Evolutionary conservation across 2,329 filamentous ascomycete genomes (phyloP).

Genomic region (Zymoseptoria tritici): DNA sequence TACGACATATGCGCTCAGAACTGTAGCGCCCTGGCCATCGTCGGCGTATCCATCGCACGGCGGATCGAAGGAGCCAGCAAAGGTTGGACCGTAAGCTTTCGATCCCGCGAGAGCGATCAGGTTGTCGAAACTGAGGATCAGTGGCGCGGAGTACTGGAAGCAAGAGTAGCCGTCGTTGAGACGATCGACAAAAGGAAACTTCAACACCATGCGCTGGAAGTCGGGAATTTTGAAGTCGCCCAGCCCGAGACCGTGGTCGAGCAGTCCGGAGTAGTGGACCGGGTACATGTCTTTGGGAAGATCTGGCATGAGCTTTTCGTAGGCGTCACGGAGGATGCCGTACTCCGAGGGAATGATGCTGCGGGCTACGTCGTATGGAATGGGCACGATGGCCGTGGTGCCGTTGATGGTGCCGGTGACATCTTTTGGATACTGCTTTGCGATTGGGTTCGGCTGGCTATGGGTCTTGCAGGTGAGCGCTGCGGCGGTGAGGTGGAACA

Average conservation of each 20-base stretch:
- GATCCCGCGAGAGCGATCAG: conserved; percentile 4
- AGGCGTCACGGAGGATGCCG: conserved; percentile 9
- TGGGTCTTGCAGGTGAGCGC: conserved; percentile 4
- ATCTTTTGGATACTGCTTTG: conserved; percentile 4
- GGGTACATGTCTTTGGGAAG: conserved; percentile 11
- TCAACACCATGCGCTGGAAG: conserved; percentile 6
- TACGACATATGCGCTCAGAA: conserved; percentile 3
- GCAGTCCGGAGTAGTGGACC: conserved; percentile 6
- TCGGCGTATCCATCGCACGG: conserved; percentile 9
- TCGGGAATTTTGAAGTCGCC: conserved; percentile 7
- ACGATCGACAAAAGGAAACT: conserved; percentile 10
- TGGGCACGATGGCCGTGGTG: conserved; percentile 13
- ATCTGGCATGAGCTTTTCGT: conserved; percentile 6
- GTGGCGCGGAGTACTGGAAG: conserved; percentile 7
- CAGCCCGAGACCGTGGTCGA: conserved; percentile 8
- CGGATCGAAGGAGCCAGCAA: conserved; percentile 8
- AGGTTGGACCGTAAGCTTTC: conserved; percentile 1
- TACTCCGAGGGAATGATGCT: conserved; percentile 10
- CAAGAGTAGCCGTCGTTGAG: conserved; percentile 11
- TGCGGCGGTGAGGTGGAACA: background rate
- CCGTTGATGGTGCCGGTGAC: conserved; percentile 14
- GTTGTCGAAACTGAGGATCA: conserved; percentile 6
- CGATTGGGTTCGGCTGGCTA: conserved; percentile 13
- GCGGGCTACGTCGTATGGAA: conserved; percentile 8
- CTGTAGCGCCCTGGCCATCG: conserved; percentile 2